These are phyloP conservation scores for Boletus rex-veris DNA, from an alignment of 768 basidiomycete genomes.

Conservation along the genomic window DNA sequence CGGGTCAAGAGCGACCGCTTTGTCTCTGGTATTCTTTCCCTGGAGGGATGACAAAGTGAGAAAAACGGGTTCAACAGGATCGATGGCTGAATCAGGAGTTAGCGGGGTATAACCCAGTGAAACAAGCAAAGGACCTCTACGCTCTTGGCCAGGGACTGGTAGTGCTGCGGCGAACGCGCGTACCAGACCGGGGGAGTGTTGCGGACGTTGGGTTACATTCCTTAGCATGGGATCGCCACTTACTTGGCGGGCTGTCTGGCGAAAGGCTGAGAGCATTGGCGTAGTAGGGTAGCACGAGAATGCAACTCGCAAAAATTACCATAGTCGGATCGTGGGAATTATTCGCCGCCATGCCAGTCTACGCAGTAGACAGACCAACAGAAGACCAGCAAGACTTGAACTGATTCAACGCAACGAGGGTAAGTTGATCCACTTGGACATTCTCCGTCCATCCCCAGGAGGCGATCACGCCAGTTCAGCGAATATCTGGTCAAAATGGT, in stretches of 20 bases:
- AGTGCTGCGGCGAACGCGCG: constrained; percentile 8
- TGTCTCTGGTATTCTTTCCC: constrained; percentile 40
- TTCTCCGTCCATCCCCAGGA: neutral
- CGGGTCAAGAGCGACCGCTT: constrained; percentile 64
- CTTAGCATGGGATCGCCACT: neutral
- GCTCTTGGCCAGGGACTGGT: constrained; percentile 1
- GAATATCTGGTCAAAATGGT: constrained; percentile 20
- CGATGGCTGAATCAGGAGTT: constrained; percentile 30
- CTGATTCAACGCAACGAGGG: constrained; percentile 32
- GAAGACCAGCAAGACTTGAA: constrained; percentile 26
- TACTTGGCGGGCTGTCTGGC: constrained; percentile 14
- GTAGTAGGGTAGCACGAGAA: neutral
- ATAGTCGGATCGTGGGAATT: constrained; percentile 27
- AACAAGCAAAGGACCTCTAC: constrained; percentile 16
- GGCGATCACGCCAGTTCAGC: neutral
- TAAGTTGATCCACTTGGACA: constrained; percentile 30
- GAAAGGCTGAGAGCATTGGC: constrained; percentile 19
- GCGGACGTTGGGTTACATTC: neutral
- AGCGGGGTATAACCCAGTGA: constrained; percentile 6
- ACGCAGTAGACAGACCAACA: neutral
- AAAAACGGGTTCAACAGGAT: constrained; percentile 48
- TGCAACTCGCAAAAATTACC: constrained; percentile 6
- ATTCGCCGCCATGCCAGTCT: neutral
- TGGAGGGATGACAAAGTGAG: constrained; percentile 58
- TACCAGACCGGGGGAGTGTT: neutral